Evolutionary conservation across 2,329 filamentous ascomycete genomes (phyloP).

Genomic region (Colletotrichum caudatum): DNA sequence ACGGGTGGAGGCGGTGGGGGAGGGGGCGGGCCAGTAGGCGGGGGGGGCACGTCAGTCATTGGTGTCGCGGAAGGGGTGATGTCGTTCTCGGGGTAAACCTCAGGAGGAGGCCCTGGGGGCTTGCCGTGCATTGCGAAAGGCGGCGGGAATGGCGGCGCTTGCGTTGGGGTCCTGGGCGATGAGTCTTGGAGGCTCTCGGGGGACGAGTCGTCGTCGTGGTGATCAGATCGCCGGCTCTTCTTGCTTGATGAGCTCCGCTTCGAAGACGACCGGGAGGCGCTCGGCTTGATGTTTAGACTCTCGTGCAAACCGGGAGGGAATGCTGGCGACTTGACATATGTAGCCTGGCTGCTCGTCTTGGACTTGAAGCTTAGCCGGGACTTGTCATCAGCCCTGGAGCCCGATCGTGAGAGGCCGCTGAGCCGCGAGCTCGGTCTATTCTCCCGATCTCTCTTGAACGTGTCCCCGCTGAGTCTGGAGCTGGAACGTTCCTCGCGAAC

Average conservation of each 20-base stretch:
- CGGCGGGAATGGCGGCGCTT: conserved; percentile 63
- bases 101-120: conserved; percentile 50
- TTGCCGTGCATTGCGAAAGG: conserved; percentile 56
- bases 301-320: conserved; percentile 46
- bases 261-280: conserved; percentile 43
- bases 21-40: conserved; percentile 61
- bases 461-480: conserved; percentile 56
- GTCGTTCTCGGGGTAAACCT: conserved; percentile 53
- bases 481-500: conserved; percentile 53
- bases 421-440: conserved; percentile 59
- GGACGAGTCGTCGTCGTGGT: conserved; percentile 60
- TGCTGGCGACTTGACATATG: conserved; percentile 58
- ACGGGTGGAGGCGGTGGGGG: conserved; percentile 84
- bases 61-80: conserved; percentile 56
- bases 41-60: conserved; percentile 52
- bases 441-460: conserved; percentile 44
- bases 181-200: conserved; percentile 64
- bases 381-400: conserved; percentile 61
- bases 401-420: conserved; percentile 58
- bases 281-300: conserved; percentile 43
- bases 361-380: conserved; percentile 68
- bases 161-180: conserved; percentile 72
- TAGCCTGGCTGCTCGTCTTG: conserved; percentile 69
- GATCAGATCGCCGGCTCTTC: conserved; percentile 51
- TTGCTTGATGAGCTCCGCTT: conserved; percentile 50